These are phyloP conservation scores for Amphichorda felina DNA, from an alignment of 2,329 filamentous ascomycete species.

Conservation along the genomic window DNA sequence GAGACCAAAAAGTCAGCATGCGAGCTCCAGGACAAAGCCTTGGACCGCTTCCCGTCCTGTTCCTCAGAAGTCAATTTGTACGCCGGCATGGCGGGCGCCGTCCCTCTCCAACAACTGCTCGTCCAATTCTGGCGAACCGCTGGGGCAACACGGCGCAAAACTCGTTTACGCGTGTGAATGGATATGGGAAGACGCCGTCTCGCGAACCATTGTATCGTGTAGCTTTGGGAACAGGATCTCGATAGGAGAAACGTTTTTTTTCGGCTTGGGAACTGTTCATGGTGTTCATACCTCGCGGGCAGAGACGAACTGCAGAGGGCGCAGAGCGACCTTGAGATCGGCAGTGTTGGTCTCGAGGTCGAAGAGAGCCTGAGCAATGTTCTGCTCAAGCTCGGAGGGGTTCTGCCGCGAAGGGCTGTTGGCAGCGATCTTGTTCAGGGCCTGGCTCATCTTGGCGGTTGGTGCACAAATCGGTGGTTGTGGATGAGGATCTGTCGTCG, in stretches of 20 bases:
- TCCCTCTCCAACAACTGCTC: neutral
- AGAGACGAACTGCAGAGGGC: conserved; percentile 97
- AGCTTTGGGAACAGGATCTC: conserved; percentile 30
- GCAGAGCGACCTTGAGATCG: conserved; percentile 91
- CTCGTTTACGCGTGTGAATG: neutral
- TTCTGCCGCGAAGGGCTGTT: conserved; percentile 95
- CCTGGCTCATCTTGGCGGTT: conserved; percentile 52
- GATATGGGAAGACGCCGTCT: conserved; percentile 1
- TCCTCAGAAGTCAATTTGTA: conserved; percentile 37
- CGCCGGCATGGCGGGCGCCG: conserved; percentile 9
- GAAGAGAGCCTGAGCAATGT: conserved; percentile 92
- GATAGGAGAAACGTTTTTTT: conserved; percentile 13
- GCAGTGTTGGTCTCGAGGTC: conserved; percentile 99
- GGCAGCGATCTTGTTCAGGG: conserved; percentile 95
- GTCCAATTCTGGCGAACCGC: neutral
- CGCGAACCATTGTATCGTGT: conserved; percentile 16
- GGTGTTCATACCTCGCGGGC: conserved; percentile 87
- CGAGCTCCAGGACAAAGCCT: conserved; percentile 60
- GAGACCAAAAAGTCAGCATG: conserved; percentile 60
- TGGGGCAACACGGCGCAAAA: neutral
- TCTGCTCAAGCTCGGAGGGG: conserved; percentile 95
- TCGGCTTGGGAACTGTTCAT: conserved; percentile 12
- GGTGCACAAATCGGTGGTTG: conserved; percentile 8
- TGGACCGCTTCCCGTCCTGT: conserved; percentile 69
- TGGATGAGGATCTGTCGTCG: conserved; percentile 12